A percentile compares a stretch with the other conserved stretches of the same genome.
phyloP scores from a whole-genome alignment of 2,329 filamentous ascomycete genomes.

The Thielaviopsis populi region DNA sequence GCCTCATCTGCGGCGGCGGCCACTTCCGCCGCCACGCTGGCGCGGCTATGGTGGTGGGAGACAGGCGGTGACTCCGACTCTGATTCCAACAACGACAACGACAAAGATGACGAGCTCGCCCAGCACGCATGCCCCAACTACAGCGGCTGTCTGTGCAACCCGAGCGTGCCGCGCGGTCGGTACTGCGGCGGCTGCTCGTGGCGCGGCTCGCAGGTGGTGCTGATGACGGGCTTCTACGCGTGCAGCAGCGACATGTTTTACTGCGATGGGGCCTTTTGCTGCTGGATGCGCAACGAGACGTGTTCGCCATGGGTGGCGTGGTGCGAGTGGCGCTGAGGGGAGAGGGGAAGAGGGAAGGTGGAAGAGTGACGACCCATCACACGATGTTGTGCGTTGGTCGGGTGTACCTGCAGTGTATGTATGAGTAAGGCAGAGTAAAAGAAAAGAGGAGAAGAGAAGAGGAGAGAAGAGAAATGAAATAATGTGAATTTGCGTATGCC shows the following conservation, averaged over 20 bases:
- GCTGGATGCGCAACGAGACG: slow-evolving; percentile 16
- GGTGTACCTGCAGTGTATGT: neutral
- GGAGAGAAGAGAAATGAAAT: neutral
- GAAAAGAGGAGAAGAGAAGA: too few species aligned
- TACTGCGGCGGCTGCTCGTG: slow-evolving; percentile 3
- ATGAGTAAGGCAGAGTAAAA: neutral
- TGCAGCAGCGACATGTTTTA: neutral
- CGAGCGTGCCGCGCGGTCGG: neutral
- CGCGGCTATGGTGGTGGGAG: neutral
- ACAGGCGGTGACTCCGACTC: neutral
- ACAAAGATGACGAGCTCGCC: neutral
- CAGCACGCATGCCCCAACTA: neutral
- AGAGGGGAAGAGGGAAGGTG: neutral
- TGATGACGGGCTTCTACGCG: neutral
- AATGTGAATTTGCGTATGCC: neutral
- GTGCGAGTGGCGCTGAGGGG: slow-evolving; percentile 12
- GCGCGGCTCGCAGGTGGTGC: neutral
- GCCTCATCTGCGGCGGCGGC: neutral
- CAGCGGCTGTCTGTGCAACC: slow-evolving; percentile 6
- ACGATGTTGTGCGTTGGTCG: neutral
- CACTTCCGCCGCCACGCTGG: neutral
- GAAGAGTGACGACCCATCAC: neutral
- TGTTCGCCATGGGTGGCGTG: neutral
- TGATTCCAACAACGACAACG: too few species aligned
- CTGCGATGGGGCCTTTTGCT: slow-evolving; percentile 15